These are phyloP conservation scores for Halenospora varia DNA, from an alignment of 495 filamentous ascomycete genomes.

Conservation along the genomic window DNA sequence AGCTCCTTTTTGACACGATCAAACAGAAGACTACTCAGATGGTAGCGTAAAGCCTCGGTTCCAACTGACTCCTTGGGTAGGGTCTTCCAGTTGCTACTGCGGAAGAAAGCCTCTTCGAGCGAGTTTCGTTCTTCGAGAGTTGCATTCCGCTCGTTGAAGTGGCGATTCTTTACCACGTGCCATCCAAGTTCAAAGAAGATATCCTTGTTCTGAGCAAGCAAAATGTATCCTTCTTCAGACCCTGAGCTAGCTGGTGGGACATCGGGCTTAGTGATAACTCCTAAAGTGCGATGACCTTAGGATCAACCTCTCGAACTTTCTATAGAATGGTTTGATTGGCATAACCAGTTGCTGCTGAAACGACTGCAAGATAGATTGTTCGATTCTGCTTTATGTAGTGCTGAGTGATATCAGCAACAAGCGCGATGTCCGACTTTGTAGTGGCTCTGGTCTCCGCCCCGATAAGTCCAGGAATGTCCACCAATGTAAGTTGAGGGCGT, in stretches of 20 bases:
- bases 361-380: constrained; percentile 54
- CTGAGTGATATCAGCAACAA: constrained; percentile 49
- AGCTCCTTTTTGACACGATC: constrained; percentile 39
- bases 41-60: constrained; percentile 34
- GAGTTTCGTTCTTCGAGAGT: constrained; percentile 35
- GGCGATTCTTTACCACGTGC: constrained; percentile 63
- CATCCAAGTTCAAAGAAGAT: constrained; percentile 60
- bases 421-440: constrained; percentile 34
- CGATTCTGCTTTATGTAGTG: constrained; percentile 54
- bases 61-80: constrained; percentile 27
- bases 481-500: constrained; percentile 58
- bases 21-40: constrained; percentile 38
- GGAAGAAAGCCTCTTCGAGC: constrained; percentile 40
- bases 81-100: constrained; percentile 22
- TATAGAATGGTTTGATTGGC: constrained; percentile 45
- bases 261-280: constrained; percentile 58
- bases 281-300: constrained; percentile 46
- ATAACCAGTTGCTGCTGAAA: constrained; percentile 48
- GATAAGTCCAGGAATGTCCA: constrained; percentile 64
- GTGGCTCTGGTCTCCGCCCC: constrained; percentile 39
- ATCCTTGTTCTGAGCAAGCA: constrained; percentile 56
- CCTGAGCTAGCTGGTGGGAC: constrained; percentile 41
- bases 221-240: constrained; percentile 47
- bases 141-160: constrained; percentile 38
- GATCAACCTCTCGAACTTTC: constrained; percentile 39